phyloP scores from a whole-genome alignment of 2,329 filamentous ascomycete species.

The Penicillium concentricum region DNA sequence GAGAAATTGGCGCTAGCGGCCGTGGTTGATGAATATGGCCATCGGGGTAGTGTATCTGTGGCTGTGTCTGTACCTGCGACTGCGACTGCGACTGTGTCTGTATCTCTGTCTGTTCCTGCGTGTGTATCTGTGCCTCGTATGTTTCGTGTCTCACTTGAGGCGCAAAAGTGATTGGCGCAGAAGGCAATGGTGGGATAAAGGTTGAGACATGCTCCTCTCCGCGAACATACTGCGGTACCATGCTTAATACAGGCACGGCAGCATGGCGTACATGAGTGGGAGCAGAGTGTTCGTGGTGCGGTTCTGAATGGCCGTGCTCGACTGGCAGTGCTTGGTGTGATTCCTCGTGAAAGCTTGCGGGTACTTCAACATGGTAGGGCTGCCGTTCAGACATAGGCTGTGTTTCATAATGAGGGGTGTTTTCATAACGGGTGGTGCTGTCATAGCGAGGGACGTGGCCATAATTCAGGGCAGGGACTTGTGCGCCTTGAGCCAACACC shows the following conservation, averaged over 20 bases:
- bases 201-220: conserved; percentile 45
- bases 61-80: background rate
- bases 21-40: conserved; percentile 29
- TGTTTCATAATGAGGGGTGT: background rate
- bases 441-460: background rate
- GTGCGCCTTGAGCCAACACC: background rate
- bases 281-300: background rate
- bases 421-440: background rate
- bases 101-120: background rate
- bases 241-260: conserved; percentile 29
- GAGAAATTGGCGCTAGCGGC: conserved; percentile 44
- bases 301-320: background rate
- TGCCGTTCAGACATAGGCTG: background rate
- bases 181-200: conserved; percentile 26
- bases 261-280: background rate
- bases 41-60: background rate
- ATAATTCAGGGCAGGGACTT: background rate
- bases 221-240: conserved; percentile 46
- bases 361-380: conserved; percentile 2
- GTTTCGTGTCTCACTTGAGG: conserved; percentile 13
- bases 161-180: conserved; percentile 13
- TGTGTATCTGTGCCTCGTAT: background rate
- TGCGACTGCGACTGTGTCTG: background rate
- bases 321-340: conserved; percentile 4
- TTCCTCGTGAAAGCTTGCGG: background rate